Evolutionary conservation across 2,329 filamentous ascomycete genomes (phyloP).

Genomic region (Botrytis pseudocinerea): DNA sequence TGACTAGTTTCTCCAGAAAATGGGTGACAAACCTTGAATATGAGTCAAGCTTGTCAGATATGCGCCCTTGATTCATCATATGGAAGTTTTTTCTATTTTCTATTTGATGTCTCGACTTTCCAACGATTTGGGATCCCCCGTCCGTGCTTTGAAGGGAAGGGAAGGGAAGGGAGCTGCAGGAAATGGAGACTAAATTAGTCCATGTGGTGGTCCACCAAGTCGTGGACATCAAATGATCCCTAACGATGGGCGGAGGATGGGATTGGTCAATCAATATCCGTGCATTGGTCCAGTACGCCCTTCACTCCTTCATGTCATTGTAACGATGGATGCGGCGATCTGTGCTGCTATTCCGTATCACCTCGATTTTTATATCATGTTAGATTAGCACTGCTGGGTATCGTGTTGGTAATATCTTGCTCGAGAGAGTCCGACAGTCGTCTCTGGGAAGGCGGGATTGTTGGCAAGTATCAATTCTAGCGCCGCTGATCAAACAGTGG

Average conservation of each 20-base stretch:
- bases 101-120: not conserved
- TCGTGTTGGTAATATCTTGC: not conserved
- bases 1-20: not conserved
- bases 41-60: constrained; percentile 19
- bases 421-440: not conserved
- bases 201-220: no score
- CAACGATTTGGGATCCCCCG: not conserved
- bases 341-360: not conserved
- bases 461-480: not conserved
- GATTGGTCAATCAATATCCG: not conserved
- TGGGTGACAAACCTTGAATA: not conserved
- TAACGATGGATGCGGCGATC: no score
- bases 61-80: constrained; percentile 8
- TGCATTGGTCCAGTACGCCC: not conserved
- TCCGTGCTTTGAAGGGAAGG: not conserved
- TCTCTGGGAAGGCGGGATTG: constrained; percentile 3
- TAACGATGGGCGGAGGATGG: not conserved
- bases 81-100: not conserved
- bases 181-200: not conserved
- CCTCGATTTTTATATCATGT: not conserved
- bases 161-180: not conserved
- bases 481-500: not conserved
- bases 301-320: not conserved
- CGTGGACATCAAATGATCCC: not conserved
- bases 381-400: not conserved